Evolutionary conservation across 2,329 filamentous ascomycete genomes (phyloP).

Genomic region (Nothopassalora personata): DNA sequence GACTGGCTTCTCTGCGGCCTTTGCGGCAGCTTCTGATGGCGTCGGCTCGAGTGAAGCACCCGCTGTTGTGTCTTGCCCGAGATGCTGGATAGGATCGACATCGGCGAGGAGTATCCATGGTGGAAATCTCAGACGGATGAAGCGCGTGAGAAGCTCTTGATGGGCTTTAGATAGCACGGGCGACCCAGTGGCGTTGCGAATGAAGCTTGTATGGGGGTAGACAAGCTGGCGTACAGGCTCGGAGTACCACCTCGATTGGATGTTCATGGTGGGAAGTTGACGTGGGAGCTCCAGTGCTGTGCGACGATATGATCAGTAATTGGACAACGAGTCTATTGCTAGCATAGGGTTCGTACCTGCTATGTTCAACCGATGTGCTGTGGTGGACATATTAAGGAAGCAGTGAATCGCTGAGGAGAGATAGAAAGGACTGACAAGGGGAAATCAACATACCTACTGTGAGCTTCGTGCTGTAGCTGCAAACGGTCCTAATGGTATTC

Average conservation of each 20-base stretch:
- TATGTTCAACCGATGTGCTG: background rate
- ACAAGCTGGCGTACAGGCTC: slow-evolving; percentile 56
- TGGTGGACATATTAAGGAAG: background rate
- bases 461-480: slow-evolving; percentile 76
- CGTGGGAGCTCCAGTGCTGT: slow-evolving; percentile 55
- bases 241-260: slow-evolving; percentile 59
- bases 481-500: slow-evolving; percentile 79
- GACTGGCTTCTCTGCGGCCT: slow-evolving; percentile 42
- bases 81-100: slow-evolving; percentile 45
- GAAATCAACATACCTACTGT: slow-evolving; percentile 65
- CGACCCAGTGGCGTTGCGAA: slow-evolving; percentile 55
- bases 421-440: slow-evolving; percentile 1
- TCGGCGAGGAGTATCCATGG: slow-evolving; percentile 59
- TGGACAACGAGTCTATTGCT: background rate
- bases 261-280: slow-evolving; percentile 50
- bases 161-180: slow-evolving; percentile 55
- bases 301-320: slow-evolving; percentile 4
- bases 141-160: slow-evolving; percentile 52
- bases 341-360: slow-evolving; percentile 2
- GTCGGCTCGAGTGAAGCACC: slow-evolving; percentile 48
- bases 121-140: slow-evolving; percentile 52
- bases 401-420: slow-evolving; percentile 1
- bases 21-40: slow-evolving; percentile 58
- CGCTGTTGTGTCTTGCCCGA: background rate
- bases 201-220: slow-evolving; percentile 49